Evolutionary conservation across 2,329 filamentous ascomycete species (phyloP).

Genomic region (Cladosporium sp.): DNA sequence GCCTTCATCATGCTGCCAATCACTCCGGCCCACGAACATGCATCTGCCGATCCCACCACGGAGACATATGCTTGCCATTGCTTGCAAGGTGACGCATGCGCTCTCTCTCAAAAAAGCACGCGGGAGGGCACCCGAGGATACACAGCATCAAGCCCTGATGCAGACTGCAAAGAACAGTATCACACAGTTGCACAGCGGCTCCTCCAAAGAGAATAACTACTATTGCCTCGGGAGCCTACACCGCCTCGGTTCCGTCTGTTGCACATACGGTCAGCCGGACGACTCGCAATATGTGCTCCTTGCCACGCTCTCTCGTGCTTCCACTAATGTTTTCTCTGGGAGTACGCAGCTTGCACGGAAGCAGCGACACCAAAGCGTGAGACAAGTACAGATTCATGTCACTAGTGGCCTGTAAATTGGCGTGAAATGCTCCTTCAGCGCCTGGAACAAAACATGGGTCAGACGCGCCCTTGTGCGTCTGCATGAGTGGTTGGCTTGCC

Average conservation of each 20-base stretch:
- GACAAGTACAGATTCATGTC: background rate
- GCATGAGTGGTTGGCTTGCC: slow-evolving; percentile 2
- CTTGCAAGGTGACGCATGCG: background rate
- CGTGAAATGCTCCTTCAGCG: background rate
- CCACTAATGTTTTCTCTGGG: background rate
- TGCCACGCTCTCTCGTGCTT: background rate
- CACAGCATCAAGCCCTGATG: slow-evolving; percentile 1
- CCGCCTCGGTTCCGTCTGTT: background rate
- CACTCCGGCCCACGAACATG: background rate
- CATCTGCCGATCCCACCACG: background rate
- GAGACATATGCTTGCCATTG: background rate
- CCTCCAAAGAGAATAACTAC: background rate
- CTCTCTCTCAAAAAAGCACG: background rate
- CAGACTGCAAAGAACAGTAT: background rate
- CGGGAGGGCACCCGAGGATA: background rate
- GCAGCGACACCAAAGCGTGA: background rate
- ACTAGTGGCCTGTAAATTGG: background rate
- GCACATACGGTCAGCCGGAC: background rate
- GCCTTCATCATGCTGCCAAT: background rate
- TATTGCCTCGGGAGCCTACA: background rate
- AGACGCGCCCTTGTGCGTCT: background rate
- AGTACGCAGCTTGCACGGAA: background rate
- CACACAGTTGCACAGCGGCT: slow-evolving; percentile 1
- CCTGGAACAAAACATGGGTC: background rate
- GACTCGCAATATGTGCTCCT: background rate